Percentiles rank a stretch among this genome's conserved stretches.
These are phyloP conservation scores for Aspergillus ochraceus DNA, from an alignment of 2,329 filamentous ascomycete species.

Conservation along the genomic window DNA sequence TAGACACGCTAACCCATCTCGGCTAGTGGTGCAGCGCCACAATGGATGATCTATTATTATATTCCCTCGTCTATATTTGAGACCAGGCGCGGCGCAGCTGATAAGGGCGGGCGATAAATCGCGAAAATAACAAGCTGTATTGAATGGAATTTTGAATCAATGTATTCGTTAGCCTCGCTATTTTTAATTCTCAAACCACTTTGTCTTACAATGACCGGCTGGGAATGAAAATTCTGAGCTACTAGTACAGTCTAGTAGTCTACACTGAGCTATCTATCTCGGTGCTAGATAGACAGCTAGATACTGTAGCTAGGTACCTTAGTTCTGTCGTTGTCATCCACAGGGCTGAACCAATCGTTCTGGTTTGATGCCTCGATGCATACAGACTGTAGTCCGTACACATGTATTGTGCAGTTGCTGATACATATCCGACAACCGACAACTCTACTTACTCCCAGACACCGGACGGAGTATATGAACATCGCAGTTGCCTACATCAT, in stretches of 20 bases:
- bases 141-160: neutral
- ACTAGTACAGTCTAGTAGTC: neutral
- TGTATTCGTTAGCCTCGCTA: neutral
- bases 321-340: neutral
- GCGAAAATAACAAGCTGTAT: too few relatives aligned
- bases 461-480: too few relatives aligned
- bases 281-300: too few relatives aligned
- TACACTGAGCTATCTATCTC: neutral
- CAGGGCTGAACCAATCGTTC: constrained; percentile 5
- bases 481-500: neutral
- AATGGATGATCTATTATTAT: neutral
- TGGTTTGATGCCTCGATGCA: too few relatives aligned
- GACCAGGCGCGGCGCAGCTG: neutral
- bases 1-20: neutral
- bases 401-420: too few relatives aligned
- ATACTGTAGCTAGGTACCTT: too few relatives aligned
- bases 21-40: neutral
- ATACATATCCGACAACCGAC: too few relatives aligned
- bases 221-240: neutral
- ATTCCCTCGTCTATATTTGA: neutral
- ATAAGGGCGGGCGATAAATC: neutral
- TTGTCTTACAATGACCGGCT: neutral
- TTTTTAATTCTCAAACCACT: neutral
- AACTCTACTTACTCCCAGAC: too few relatives aligned
- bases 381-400: too few relatives aligned